Evolutionary conservation across 1,284 basidiomycete species (phyloP).

Genomic region (Fomitopsis palustris): DNA sequence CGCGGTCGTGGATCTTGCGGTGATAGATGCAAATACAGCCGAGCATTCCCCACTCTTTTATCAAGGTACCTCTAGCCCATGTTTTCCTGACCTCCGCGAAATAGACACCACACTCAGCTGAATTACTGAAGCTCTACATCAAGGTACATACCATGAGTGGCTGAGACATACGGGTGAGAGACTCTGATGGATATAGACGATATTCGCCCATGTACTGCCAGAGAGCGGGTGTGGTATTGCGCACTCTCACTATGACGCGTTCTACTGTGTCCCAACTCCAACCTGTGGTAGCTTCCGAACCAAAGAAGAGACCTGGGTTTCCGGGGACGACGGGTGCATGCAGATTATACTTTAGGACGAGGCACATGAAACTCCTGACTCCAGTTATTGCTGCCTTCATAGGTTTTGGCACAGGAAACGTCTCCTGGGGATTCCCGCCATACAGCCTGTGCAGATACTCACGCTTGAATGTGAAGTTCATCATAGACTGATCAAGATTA

Average conservation of each 20-base stretch:
- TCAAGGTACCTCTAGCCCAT: not conserved
- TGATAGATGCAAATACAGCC: not conserved
- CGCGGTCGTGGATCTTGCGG: not conserved
- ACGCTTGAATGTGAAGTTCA: not conserved
- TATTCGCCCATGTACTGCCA: slow-evolving; percentile 4
- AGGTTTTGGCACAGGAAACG: not conserved
- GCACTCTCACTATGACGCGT: not conserved
- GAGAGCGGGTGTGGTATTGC: not conserved
- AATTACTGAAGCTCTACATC: no score
- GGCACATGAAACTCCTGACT: slow-evolving; percentile 1
- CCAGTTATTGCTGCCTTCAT: not conserved
- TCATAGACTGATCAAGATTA: not conserved
- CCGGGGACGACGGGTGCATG: slow-evolving; percentile 1
- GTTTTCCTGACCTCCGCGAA: not conserved
- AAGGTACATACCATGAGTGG: not conserved
- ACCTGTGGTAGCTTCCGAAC: no score
- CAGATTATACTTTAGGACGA: not conserved
- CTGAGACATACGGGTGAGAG: not conserved
- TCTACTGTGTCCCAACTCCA: no score
- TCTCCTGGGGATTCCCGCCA: slow-evolving; percentile 2
- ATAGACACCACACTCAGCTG: not conserved
- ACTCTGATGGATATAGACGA: not conserved
- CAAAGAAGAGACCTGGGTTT: not conserved
- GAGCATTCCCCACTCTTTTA: not conserved
- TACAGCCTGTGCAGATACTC: slow-evolving; percentile 1